Conservation (phyloP, 257 asterid genomes). For the Lavandula angustifolia region DNA sequence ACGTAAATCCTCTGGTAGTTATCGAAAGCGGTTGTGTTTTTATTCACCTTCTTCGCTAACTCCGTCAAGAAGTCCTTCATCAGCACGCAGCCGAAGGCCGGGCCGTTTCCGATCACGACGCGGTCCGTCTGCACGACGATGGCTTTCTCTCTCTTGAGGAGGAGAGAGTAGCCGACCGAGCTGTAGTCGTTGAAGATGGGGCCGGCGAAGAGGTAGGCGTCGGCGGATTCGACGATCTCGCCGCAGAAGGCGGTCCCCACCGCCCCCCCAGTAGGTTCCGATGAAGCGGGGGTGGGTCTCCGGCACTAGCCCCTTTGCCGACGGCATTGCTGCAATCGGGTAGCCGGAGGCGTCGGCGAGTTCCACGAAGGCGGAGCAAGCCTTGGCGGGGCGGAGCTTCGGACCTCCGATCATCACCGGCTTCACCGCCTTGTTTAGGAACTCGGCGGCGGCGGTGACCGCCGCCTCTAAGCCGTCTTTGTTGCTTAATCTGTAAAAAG, state of each 20-base stretch:
- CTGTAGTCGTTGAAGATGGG: constrained; percentile 85
- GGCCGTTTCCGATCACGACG: constrained; percentile 61
- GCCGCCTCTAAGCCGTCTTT: constrained; percentile 70
- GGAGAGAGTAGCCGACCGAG: constrained; percentile 81
- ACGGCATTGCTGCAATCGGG: constrained; percentile 70
- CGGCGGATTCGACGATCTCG: constrained; percentile 83
- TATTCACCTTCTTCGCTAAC: constrained; percentile 48
- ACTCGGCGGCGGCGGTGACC: constrained; percentile 62
- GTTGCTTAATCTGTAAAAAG: constrained; percentile 59
- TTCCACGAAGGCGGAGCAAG: constrained; percentile 52
- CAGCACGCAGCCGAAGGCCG: constrained; percentile 71
- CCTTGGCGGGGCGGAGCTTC: constrained; percentile 62
- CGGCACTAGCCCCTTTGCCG: constrained; percentile 83
- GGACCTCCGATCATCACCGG: constrained; percentile 86
- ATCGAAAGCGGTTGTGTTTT: constrained; percentile 61
- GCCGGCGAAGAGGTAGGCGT: constrained; percentile 72
- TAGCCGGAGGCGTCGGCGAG: constrained; percentile 70
- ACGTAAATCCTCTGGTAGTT: constrained; percentile 66
- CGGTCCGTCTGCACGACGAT: constrained; percentile 75
- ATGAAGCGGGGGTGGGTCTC: constrained; percentile 75
- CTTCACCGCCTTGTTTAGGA: constrained; percentile 74
- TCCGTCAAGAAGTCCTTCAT: constrained; percentile 67
- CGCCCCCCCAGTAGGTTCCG: constrained; percentile 88
- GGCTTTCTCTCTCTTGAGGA: constrained; percentile 73
- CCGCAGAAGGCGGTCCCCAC: constrained; percentile 78